Percentiles rank a stretch among this genome's conserved stretches.
Conservation (phyloP, 1,284 basidiomycete genomes). For the Tilletia walkeri region DNA sequence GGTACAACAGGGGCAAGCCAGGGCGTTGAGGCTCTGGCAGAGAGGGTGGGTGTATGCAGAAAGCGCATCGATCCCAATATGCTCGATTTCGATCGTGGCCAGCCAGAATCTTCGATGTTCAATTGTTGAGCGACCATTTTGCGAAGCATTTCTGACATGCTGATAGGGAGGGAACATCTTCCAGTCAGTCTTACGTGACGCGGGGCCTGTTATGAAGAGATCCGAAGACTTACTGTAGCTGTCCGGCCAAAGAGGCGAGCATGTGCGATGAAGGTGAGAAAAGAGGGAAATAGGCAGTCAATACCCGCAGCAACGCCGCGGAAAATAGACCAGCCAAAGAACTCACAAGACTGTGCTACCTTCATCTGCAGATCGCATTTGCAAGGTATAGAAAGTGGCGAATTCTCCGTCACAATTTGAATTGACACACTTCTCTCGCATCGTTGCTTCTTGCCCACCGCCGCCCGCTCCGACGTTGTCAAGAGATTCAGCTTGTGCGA, state of each 20-base stretch:
- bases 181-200: no score
- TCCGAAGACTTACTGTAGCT: constrained; percentile 14
- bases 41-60: no score
- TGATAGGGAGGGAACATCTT: neutral
- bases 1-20: no score
- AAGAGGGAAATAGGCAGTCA: neutral
- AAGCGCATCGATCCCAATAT: no score
- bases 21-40: no score
- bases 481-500: constrained; percentile 12
- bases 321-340: neutral
- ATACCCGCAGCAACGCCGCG: neutral
- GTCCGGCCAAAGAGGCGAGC: neutral
- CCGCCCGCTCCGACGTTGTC: neutral
- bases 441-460: constrained; percentile 9
- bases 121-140: constrained; percentile 16
- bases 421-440: constrained; percentile 16
- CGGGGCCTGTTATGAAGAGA: no score
- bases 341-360: constrained; percentile 16
- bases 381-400: constrained; percentile 11
- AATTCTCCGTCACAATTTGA: neutral
- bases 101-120: neutral
- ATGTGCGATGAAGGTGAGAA: no score
- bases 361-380: constrained; percentile 8
- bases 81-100: no score
- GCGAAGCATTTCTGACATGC: constrained; percentile 8